Base-by-base conservation (phyloP, 2,329 filamentous ascomycete species). In the Sporothrix variecibatus region DNA sequence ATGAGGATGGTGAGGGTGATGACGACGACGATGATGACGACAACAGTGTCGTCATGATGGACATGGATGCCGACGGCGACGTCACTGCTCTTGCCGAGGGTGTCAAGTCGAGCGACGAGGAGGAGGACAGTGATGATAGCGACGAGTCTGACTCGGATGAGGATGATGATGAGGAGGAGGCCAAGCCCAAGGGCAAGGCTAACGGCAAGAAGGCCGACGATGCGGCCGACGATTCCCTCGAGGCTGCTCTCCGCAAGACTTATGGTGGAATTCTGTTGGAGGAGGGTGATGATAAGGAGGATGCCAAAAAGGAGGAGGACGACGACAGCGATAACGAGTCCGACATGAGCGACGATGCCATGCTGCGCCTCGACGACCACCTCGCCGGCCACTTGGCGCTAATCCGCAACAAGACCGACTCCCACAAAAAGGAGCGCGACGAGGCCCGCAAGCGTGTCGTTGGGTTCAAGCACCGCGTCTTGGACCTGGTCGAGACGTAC, bases 281-380 rank as follows among this genome's bases (percentile, higher is more conserved):
- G 75, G 83, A 90, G 28, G 88, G 92, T 80, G 88, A 90, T 72
- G 88, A 90, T 75, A 83, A 82, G 20, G 85, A 87, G 1, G n/a
- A n/a, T n/a, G n/a, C n/a, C n/a, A 87, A 87, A 1, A 87, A 87
- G 3, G 15, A 88, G 86, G 62, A 87, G 1, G 87, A 87, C 1
- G 87, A 87, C 2, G 86, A 85, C 0, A 88, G 86, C 0, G 90
- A 90, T 40, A 88, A 88, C 11, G 92, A 92, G 75, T 90, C 89
- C 2, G 94, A 97, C 82, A 97, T 99, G 94, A 92, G 94, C 75
- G 95, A 98, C 83, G 94, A 95, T 23, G 92, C 97, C 80, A 98
- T 98, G 96, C 91, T 97, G 83, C 91, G 91, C 3, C 86, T 98
- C 20, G 95, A 98, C 79, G 88, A 89, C 12, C 92, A 95, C 80